Conservation (phyloP, 106 monocot genomes). For the Dioscorea zingiberensis region DNA sequence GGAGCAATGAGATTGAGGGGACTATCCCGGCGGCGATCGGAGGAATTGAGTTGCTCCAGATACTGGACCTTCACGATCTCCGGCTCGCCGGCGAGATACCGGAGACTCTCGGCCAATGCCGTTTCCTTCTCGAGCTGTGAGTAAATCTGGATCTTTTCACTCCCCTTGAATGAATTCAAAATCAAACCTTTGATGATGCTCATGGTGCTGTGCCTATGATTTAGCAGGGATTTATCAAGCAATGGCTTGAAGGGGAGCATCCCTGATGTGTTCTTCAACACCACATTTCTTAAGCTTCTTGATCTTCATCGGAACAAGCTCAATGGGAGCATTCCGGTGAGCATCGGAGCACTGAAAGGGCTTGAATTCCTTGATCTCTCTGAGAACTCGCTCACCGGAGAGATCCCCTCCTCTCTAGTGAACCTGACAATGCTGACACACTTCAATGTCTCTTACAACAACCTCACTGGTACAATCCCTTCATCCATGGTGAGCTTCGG, state of each 20-base stretch:
- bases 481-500: conserved; percentile 53
- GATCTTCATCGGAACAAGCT: conserved; percentile 72
- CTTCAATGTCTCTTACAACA: conserved; percentile 85
- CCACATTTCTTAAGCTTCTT: conserved; percentile 59
- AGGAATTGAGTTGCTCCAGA: conserved; percentile 43
- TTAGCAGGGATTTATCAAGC: conserved; percentile 71
- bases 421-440: conserved; percentile 38
- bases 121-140: conserved; percentile 78
- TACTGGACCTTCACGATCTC: conserved; percentile 59
- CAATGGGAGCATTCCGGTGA: conserved; percentile 47
- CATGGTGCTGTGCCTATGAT: conserved; percentile 53
- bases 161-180: background rate
- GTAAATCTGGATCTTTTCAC: conserved; percentile 11
- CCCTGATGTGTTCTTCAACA: conserved; percentile 55
- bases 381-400: conserved; percentile 56
- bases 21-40: conserved; percentile 52
- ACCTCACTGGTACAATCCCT: conserved; percentile 76
- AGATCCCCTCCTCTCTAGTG: conserved; percentile 46
- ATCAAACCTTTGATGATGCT: background rate
- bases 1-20: conserved; percentile 46
- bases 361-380: conserved; percentile 66
- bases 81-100: conserved; percentile 76
- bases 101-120: conserved; percentile 49
- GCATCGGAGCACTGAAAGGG: conserved; percentile 42
- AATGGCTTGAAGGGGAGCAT: conserved; percentile 65